Evolutionary conservation across 768 basidiomycete genomes (phyloP), one percentile per base, ranked within the genome.

Genomic region (Gelatoporia subvermispora): DNA sequence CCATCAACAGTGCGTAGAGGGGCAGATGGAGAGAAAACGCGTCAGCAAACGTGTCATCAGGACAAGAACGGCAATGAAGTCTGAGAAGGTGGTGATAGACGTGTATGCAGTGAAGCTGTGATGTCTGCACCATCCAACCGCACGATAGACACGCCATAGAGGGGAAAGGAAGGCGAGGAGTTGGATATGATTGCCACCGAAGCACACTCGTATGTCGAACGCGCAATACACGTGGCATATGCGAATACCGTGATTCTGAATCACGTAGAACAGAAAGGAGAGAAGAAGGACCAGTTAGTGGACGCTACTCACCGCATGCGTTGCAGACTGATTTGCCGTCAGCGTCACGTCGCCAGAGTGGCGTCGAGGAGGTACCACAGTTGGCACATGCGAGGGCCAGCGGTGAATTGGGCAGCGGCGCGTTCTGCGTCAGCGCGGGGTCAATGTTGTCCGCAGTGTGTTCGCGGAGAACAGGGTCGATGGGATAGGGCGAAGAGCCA

Each of bases 291-390:
- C 45, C 50, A 48, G 49, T 60, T 59, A 64, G 62, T 61, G 67
- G 66, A 60, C 59, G 61, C 63, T 61, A 53, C 88, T 78, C 65
- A 92, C 90, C 91, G 67, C 91, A 93, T 44, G 88, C 86, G 66
- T 93, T 93, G 73, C 91, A 93, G 62, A 93, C 79, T 42, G 84
- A 78, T 66, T 85, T 88, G 49, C 90, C 91, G 58, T 87, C 81
- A 38, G 76, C 71, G 63, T 88, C 88, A 57, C 89, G 78, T 58
- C 89, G 73, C 91, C 91, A 93, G 22, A 92, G 78, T 31, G 90
- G 89, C 48, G 88, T 90, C 53, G 81, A 77, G 4, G 75, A 71
- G n/a, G 85, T 84, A 16, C 81, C 82, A 68, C 91, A 89, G 65
- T 87, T 88, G 35, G 80, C 73, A 64, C 87, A 89, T 48, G 63